Base-by-base conservation (phyloP, 2,329 filamentous ascomycete species). In the Onygena corvina region DNA sequence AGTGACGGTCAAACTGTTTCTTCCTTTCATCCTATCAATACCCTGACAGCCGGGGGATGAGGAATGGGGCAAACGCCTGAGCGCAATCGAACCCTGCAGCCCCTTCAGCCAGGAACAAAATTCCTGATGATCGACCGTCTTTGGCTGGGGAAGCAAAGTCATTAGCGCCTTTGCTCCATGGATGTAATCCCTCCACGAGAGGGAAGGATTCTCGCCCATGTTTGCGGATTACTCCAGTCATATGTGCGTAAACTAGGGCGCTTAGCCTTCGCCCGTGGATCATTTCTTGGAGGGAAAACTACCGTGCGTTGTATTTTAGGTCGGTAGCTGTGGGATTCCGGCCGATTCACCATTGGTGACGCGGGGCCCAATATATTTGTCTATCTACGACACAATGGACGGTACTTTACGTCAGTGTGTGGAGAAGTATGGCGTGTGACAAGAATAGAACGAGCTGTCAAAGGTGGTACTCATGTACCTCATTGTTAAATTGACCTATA, bases 1-100 rank as follows among this genome's bases (percentile, higher is more conserved):
- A 42, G 25, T 42, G 36, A 42, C 36, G 36, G 36, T 42, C 16
- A 23, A 27, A 42, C 36, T 29, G 21, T 23, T n/a, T 42, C 7
- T 42, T n/a, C 25, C 36, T 25, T 42, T 21, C 14, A 25, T 6
- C 36, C 21, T 27, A 42, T 25, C 11, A 42, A 25, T 21, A 42
- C 27, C 36, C 36, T 7, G 14, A 14, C n/a, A 16, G n/a, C 33
- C 18, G 33, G 21, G 36, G 21, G 11, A 14, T 20, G 27, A 23
- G 21, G 21, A 25, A 14, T 14, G n/a, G n/a, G n/a, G 27, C n/a
- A 42, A 42, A 25, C 16, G 36, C 36, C 36, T 42, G 36, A 42
- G 36, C 21, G 21, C 21, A 5, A 14, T 16, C 14, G 2, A n/a
- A 25, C 36, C 36, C 16, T 42, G 36, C 36, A 42, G 21, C 20